phyloP scores from a whole-genome alignment of 1,284 basidiomycete species.

The Nidula niveotomentosa region DNA sequence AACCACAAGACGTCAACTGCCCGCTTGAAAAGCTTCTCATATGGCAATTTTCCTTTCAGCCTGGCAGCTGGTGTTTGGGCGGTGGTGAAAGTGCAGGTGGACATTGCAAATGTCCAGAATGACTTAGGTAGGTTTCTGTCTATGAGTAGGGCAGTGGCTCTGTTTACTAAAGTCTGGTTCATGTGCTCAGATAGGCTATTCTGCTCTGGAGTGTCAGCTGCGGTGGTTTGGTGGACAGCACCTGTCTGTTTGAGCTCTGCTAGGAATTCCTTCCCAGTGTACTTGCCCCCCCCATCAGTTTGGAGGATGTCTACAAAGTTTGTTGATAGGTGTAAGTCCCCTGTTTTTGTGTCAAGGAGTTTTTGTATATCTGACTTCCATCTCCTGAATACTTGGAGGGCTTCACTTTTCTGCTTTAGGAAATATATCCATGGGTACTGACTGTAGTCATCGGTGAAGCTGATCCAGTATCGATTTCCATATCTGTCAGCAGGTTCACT shows the following conservation, averaged over 20 bases:
- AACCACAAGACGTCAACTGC: constrained; percentile 11
- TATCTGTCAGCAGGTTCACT: constrained; percentile 11
- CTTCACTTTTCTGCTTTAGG: constrained; percentile 19
- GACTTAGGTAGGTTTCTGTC: constrained; percentile 16
- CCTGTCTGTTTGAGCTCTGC: constrained; percentile 18
- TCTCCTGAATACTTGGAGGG: constrained; percentile 11
- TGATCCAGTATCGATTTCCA: constrained; percentile 24
- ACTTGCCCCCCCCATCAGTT: constrained; percentile 17
- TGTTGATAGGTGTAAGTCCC: constrained; percentile 10
- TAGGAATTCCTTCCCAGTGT: constrained; percentile 17
- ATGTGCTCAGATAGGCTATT: constrained; percentile 29
- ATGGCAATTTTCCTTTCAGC: constrained; percentile 8
- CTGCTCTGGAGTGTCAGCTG: constrained; percentile 28
- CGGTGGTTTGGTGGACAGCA: constrained; percentile 18
- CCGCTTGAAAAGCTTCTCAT: constrained; percentile 8
- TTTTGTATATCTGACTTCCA: constrained; percentile 14
- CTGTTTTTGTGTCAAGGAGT: constrained; percentile 12
- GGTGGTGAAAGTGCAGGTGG: constrained; percentile 13
- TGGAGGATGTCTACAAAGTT: constrained; percentile 10
- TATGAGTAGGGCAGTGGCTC: constrained; percentile 18
- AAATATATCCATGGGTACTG: constrained; percentile 19
- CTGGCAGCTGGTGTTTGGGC: constrained; percentile 9
- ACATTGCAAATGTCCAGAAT: constrained; percentile 23
- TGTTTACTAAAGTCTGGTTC: constrained; percentile 16
- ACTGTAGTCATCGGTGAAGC: constrained; percentile 27